Evolutionary conservation across 768 basidiomycete genomes (phyloP).

Genomic region (Leucosporidium creatinivorum): DNA sequence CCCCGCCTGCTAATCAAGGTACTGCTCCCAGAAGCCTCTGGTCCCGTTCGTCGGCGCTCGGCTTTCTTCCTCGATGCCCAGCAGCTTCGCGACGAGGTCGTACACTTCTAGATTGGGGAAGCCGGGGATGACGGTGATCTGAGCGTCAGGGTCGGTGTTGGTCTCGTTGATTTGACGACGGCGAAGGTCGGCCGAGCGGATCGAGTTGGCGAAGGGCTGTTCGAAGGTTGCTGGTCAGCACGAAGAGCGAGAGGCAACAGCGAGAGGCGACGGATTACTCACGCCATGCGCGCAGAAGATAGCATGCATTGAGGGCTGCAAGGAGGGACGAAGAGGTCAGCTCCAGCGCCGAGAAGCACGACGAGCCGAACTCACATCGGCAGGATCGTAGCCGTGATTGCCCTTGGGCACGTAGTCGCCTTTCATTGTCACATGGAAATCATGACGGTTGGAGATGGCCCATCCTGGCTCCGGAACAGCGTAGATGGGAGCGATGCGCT

Average conservation of each 20-base stretch:
- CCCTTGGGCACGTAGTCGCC: slow-evolving; percentile 50
- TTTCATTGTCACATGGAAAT: slow-evolving; percentile 49
- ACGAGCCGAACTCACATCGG: slow-evolving; percentile 40
- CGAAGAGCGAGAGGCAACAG: too few species aligned
- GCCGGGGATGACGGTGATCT: slow-evolving; percentile 56
- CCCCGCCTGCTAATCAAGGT: slow-evolving; percentile 44
- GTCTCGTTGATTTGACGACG: slow-evolving; percentile 50
- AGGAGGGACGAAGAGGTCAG: background rate
- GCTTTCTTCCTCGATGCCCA: slow-evolving; percentile 43
- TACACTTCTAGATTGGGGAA: slow-evolving; percentile 83
- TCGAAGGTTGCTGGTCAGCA: too few species aligned
- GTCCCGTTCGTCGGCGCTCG: slow-evolving; percentile 66
- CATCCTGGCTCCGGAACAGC: slow-evolving; percentile 73
- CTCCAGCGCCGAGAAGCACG: background rate
- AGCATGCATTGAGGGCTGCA: slow-evolving; percentile 62
- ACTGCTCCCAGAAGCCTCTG: slow-evolving; percentile 71
- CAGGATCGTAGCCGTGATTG: slow-evolving; percentile 75
- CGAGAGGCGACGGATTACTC: too few species aligned
- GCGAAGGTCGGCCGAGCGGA: slow-evolving; percentile 47
- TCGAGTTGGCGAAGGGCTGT: slow-evolving; percentile 61
- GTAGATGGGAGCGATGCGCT: slow-evolving; percentile 82
- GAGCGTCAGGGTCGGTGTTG: slow-evolving; percentile 48
- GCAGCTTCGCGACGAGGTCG: slow-evolving; percentile 38
- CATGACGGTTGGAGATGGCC: slow-evolving; percentile 60
- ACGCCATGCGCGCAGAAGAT: slow-evolving; percentile 81